phyloP scores from a whole-genome alignment of 495 filamentous ascomycete genomes.

The Penicillium simplicissimum region DNA sequence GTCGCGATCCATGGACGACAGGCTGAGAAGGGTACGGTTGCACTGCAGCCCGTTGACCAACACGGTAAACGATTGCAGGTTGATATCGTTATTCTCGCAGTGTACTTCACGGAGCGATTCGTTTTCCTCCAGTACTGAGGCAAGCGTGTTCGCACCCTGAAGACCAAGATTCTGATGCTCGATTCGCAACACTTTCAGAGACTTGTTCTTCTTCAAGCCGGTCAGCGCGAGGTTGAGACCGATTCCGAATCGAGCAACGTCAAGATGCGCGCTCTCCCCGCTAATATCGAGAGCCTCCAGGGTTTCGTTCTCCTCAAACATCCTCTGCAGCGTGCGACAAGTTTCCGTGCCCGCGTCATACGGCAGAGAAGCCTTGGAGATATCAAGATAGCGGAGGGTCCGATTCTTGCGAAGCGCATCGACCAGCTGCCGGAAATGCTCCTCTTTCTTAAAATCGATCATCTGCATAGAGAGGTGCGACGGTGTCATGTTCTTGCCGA shows the following conservation, averaged over 20 bases:
- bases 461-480: slow-evolving; percentile 76
- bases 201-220: slow-evolving; percentile 73
- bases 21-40: slow-evolving; percentile 63
- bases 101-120: slow-evolving; percentile 64
- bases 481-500: slow-evolving; percentile 64
- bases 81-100: slow-evolving; percentile 79
- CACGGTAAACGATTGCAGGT: slow-evolving; percentile 74
- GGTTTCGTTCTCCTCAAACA: slow-evolving; percentile 78
- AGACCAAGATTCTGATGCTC: slow-evolving; percentile 66
- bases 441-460: slow-evolving; percentile 80
- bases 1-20: slow-evolving; percentile 67
- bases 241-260: slow-evolving; percentile 79
- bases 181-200: slow-evolving; percentile 73
- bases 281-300: slow-evolving; percentile 82
- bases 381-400: slow-evolving; percentile 76
- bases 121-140: slow-evolving; percentile 75
- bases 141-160: slow-evolving; percentile 72
- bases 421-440: slow-evolving; percentile 71
- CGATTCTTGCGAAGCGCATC: slow-evolving; percentile 70
- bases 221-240: slow-evolving; percentile 77
- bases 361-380: slow-evolving; percentile 84
- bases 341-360: slow-evolving; percentile 75
- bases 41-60: slow-evolving; percentile 70
- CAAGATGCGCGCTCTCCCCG: slow-evolving; percentile 84
- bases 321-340: slow-evolving; percentile 65